Conservation (phyloP, 371 early-diverging fungal species). For the Mucor mucedo region DNA sequence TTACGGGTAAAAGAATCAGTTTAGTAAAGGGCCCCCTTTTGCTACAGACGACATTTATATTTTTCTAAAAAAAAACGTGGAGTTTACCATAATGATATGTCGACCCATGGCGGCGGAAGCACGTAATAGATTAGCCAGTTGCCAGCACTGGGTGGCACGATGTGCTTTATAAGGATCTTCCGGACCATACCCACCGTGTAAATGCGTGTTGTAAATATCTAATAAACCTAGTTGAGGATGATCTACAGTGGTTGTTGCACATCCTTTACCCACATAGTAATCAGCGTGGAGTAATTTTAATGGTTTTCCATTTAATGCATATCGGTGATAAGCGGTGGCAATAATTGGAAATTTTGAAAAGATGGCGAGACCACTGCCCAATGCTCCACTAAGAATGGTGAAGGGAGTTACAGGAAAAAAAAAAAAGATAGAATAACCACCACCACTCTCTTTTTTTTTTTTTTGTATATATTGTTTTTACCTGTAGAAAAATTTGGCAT, state of each 20-base stretch:
- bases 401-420: not conserved
- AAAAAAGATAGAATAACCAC: too few relatives aligned
- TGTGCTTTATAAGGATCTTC: slow-evolving; percentile 45
- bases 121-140: slow-evolving; percentile 44
- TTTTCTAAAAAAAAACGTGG: not conserved
- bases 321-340: slow-evolving; percentile 39
- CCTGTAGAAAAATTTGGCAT: slow-evolving; percentile 47
- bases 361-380: slow-evolving; percentile 57
- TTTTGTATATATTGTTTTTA: slow-evolving; percentile 3
- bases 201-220: slow-evolving; percentile 61
- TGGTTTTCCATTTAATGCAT: slow-evolving; percentile 53
- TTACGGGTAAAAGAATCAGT: too few relatives aligned
- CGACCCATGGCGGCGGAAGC: slow-evolving; percentile 42
- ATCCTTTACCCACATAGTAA: slow-evolving; percentile 59
- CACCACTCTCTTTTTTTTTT: too few relatives aligned
- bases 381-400: slow-evolving; percentile 40
- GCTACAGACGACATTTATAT: not conserved
- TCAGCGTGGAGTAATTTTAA: slow-evolving; percentile 54
- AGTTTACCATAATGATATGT: slow-evolving; percentile 52
- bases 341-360: slow-evolving; percentile 51
- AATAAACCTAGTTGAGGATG: slow-evolving; percentile 54
- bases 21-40: too few relatives aligned
- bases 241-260: slow-evolving; percentile 41
- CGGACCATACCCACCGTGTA: slow-evolving; percentile 55
- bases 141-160: slow-evolving; percentile 58